Base-by-base conservation (phyloP, 2,329 filamentous ascomycete species). In the Aspergillus novofumigatus region DNA sequence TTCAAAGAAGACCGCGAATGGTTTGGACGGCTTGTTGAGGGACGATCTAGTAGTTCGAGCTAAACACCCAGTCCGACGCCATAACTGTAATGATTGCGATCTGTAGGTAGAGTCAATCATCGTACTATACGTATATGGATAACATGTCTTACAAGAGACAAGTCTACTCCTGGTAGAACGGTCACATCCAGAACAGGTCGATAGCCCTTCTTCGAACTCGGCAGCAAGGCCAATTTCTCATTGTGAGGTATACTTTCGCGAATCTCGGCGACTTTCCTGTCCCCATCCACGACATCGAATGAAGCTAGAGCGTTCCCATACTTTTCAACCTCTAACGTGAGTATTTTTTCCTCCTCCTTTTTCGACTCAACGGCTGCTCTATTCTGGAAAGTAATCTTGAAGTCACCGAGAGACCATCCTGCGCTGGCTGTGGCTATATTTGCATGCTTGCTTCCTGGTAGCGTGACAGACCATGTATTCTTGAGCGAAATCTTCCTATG, bases 161-260 rank as follows among this genome's bases (percentile, higher is more conserved):
- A 57, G 56, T 68, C 66, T n/a, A 68, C 65, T 3, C 65, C 63
- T 8, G 63, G 55, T 21, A 59, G 65, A 38, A 68, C 52, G 44
- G 62, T 53, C 5, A 68, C 51, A 57, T 68, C 66, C 57, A 68
- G 41, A 9, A 61, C 65, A n/a, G 66, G 65, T 17, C 66, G 60
- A 58, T 63, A 64, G 5, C 60, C 59, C 48, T 53, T 50, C 26
- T 56, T 60, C 51, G 62, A 59, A n/a, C 58, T 56, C 10, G 60
- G 53, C 53, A 62, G 45, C 38, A 64, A 55, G 4, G 60, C 55
- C 51, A 64, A 26, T 9, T 38, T 57, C 26, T 62, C 49, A 29
- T 65, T 65, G 44, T 64, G 63, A 20, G 51, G 44, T 49, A 62
- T 60, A 54, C 63, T 64, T 32, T 64, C 60, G 17, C 60, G 54